phyloP scores from a whole-genome alignment of 148 eudicot genomes.

The Rhododendron ovatum region DNA sequence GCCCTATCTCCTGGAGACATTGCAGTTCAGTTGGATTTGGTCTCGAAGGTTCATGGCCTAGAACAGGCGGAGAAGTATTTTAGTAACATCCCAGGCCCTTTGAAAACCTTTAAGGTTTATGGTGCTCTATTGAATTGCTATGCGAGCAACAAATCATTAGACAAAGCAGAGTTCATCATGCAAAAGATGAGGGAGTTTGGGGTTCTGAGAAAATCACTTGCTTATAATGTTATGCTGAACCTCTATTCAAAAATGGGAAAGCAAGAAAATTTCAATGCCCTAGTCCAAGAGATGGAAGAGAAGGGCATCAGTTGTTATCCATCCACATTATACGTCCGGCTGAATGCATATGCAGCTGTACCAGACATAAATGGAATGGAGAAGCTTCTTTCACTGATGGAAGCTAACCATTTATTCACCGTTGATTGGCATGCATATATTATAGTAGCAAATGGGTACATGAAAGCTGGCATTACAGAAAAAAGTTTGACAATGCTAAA shows the following conservation, averaged over 20 bases:
- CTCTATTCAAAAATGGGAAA: slow-evolving; percentile 26
- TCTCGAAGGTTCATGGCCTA: slow-evolving; percentile 34
- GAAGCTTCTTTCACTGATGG: not conserved
- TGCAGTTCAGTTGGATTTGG: slow-evolving; percentile 35
- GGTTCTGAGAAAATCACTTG: not conserved
- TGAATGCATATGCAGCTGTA: not conserved
- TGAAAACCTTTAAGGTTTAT: slow-evolving; percentile 19
- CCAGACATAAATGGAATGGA: slow-evolving; percentile 3
- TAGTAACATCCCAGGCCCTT: slow-evolving; percentile 17
- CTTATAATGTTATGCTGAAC: slow-evolving; percentile 37
- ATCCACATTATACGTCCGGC: not conserved
- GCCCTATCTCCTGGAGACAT: slow-evolving; percentile 10
- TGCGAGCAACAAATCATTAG: slow-evolving; percentile 23
- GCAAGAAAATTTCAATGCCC: slow-evolving; percentile 26
- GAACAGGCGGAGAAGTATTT: slow-evolving; percentile 40
- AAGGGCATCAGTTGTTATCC: slow-evolving; percentile 9
- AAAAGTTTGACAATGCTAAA: slow-evolving; percentile 27
- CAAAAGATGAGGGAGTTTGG: slow-evolving; percentile 29
- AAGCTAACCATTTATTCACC: not conserved
- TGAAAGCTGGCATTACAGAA: slow-evolving; percentile 22
- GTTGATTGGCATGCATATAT: slow-evolving; percentile 22
- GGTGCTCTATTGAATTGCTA: slow-evolving; percentile 41
- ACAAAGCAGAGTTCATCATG: slow-evolving; percentile 42
- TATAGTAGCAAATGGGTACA: slow-evolving; percentile 33
- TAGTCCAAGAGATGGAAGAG: slow-evolving; percentile 38